Percentiles rank a stretch among this genome's conserved stretches.
These are phyloP conservation scores for Phymatotrichopsis omnivora DNA, from an alignment of 2,329 filamentous ascomycete genomes.

Conservation along the genomic window DNA sequence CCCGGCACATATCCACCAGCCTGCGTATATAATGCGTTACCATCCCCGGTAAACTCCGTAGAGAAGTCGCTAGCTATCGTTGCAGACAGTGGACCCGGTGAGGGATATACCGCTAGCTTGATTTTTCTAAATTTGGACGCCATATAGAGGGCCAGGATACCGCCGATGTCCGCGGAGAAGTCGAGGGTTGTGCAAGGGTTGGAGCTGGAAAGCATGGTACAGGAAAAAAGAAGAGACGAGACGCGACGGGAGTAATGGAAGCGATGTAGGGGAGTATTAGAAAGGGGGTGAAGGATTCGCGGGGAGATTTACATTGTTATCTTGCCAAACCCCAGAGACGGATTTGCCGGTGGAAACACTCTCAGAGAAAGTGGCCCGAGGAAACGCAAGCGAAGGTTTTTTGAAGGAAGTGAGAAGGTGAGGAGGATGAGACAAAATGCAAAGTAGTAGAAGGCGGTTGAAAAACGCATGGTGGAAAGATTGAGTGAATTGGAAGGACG, in stretches of 20 bases:
- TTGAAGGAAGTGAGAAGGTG: too few species aligned
- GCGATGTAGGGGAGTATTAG: background rate
- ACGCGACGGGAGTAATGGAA: background rate
- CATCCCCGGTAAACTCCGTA: background rate
- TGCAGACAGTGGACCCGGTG: constrained; percentile 2
- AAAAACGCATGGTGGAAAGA: too few species aligned
- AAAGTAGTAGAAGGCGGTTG: too few species aligned
- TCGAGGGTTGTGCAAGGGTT: background rate
- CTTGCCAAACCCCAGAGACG: background rate
- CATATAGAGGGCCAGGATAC: background rate
- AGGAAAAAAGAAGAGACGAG: background rate
- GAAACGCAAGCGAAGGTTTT: too few species aligned
- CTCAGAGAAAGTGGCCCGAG: too few species aligned
- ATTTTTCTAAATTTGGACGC: background rate
- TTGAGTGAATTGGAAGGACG: too few species aligned
- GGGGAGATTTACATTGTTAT: background rate
- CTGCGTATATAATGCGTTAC: background rate
- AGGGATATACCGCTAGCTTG: constrained; percentile 8
- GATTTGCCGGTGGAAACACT: background rate
- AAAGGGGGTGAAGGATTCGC: background rate
- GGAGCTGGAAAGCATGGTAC: background rate
- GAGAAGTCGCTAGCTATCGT: background rate
- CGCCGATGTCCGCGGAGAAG: background rate
- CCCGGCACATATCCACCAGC: background rate
- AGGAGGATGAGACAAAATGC: too few species aligned